Percentiles rank a stretch among this genome's conserved stretches.
Conservation (phyloP, 1,284 basidiomycete genomes). For the Tausonia pullulans region DNA sequence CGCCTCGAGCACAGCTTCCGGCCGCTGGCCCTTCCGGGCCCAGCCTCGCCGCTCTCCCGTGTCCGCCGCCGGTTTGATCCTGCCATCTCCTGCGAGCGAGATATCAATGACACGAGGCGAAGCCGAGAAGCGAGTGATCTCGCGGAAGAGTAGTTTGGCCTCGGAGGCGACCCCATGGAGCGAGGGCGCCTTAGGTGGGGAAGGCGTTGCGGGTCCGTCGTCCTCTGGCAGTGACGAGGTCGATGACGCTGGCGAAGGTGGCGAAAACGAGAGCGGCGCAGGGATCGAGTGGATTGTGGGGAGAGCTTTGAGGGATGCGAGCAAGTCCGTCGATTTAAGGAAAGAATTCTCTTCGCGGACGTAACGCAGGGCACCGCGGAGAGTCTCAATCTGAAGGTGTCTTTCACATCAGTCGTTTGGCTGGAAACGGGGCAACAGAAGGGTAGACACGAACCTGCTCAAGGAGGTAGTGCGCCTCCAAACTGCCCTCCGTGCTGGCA, state of each 20-base stretch:
- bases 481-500: constrained; percentile 55
- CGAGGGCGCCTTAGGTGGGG: not conserved
- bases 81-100: constrained; percentile 43
- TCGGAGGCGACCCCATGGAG: constrained; percentile 51
- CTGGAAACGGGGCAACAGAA: constrained; percentile 1
- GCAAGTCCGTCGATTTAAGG: constrained; percentile 77
- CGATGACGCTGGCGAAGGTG: not conserved
- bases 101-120: constrained; percentile 72
- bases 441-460: constrained; percentile 52
- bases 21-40: constrained; percentile 62
- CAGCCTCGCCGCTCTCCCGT: constrained; percentile 43
- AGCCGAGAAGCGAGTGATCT: constrained; percentile 69
- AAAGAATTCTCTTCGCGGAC: constrained; percentile 83
- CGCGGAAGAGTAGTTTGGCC: constrained; percentile 66
- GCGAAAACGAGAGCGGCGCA: constrained; percentile 2
- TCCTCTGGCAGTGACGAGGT: not conserved
- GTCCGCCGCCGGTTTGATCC: constrained; percentile 34
- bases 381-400: constrained; percentile 59
- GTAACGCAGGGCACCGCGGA: constrained; percentile 78
- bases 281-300: constrained; percentile 44
- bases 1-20: constrained; percentile 65
- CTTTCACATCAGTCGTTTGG: no score
- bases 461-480: constrained; percentile 72
- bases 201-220: not conserved
- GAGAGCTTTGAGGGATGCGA: constrained; percentile 65